Base-by-base conservation (phyloP, 345 rosid species). In the Erucastrum elatum region DNA sequence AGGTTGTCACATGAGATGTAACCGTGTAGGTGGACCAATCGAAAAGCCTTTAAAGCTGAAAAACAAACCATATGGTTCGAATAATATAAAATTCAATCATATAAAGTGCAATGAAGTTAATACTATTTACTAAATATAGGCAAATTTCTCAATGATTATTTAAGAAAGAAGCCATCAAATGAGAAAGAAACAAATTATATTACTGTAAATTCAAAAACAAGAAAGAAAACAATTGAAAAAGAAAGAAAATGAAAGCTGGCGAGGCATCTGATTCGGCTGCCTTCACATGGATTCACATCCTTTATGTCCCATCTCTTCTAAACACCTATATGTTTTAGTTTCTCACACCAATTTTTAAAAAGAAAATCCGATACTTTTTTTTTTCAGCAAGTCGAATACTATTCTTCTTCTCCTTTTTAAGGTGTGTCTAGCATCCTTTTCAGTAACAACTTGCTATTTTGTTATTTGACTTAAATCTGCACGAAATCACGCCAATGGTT, bases 241-340 rank as follows among this genome's bases (percentile, higher is more conserved):
- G 25, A 2, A 58, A 10, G 11, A 26, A 17, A 78, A 64, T 66
- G 78, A 79, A 79, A 79, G 75, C 88, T 87, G 87, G 85, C 85
- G 76, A 31, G 67, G 78, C 29, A 74, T 79, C 65, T 74, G 17
- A 73, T 79, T 67, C 70, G 68, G 70, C 58, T 69, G 77, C 51
- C 81, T 59, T 86, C 94, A 86, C 91, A 87, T 90, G 91, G 90
- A 83, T 84, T 82, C 84, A 70, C 86, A 77, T 76, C 74, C 72
- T 66, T 70, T 59, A 15, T 78, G 82, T 72, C 77, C 69, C 77
- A 72, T 71, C 71, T 71, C 62, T 71, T 65, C 49, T 27, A 26
- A 39, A 78, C 37, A 17, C 25, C 17, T 5, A 62, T 65, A 31
- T 39, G 17, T 60, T 11, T 60, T 11, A 4, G 64, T 59, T 26